Conservation (phyloP, 1,139 yeast genomes). For the Yamadazyma sp. region DNA sequence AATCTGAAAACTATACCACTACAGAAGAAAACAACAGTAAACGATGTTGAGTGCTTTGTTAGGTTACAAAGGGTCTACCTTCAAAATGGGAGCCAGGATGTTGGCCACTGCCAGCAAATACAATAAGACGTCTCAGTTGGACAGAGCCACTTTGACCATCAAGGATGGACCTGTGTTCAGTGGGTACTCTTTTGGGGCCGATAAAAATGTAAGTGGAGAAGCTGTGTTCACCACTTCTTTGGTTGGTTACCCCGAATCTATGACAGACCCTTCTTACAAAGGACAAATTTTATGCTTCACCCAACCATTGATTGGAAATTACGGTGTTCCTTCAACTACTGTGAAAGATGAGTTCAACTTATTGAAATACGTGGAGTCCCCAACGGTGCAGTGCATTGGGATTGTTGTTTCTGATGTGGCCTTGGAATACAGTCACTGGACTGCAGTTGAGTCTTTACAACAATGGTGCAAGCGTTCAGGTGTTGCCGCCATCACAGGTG, state of each 20-base stretch:
- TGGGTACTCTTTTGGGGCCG: slow-evolving; percentile 94
- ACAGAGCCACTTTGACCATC: slow-evolving; percentile 87
- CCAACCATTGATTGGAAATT: slow-evolving; percentile 95
- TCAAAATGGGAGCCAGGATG: slow-evolving; percentile 5
- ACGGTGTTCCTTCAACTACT: slow-evolving; percentile 90
- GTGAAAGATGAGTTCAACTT: slow-evolving; percentile 80
- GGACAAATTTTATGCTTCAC: slow-evolving; percentile 97
- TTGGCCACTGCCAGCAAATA: slow-evolving; percentile 41
- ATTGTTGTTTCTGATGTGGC: slow-evolving; percentile 96
- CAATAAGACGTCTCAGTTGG: slow-evolving; percentile 48
- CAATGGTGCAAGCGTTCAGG: slow-evolving; percentile 97
- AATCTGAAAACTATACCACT: background rate
- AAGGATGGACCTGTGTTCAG: slow-evolving; percentile 92
- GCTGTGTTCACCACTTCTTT: slow-evolving; percentile 96
- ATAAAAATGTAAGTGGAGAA: slow-evolving; percentile 89
- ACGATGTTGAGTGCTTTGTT: slow-evolving; percentile 3
- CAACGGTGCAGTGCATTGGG: slow-evolving; percentile 89
- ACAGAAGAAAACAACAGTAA: too few relatives aligned
- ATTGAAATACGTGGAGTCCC: slow-evolving; percentile 87
- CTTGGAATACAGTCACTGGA: slow-evolving; percentile 95
- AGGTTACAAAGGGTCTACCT: background rate
- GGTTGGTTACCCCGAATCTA: slow-evolving; percentile 97
- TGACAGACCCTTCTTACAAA: slow-evolving; percentile 96
- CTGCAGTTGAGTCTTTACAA: slow-evolving; percentile 92
- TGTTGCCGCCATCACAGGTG: slow-evolving; percentile 95